Evolutionary conservation across 306 rosid genomes (phyloP), one percentile per base, ranked within the genome.

Genomic region (Casuarina glauca): DNA sequence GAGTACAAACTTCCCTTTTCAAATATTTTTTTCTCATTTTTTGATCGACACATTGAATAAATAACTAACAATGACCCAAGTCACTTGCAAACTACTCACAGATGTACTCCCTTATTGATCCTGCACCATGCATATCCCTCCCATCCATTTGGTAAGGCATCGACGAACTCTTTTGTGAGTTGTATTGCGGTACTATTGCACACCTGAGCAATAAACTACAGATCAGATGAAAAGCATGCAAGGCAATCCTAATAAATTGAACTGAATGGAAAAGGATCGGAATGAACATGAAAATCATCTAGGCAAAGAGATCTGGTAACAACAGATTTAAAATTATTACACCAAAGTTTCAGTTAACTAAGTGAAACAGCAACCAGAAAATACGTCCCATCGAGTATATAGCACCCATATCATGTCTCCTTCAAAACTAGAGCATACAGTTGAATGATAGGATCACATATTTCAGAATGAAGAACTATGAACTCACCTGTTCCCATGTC

Each of bases 81-180:
- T 78, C 73, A 46, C 51, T 41, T 17, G 70, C 60, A 60, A 19
- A 81, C 66, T 79, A 89, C 97, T 88, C 79, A 95, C 99, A 93
- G 93, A 41, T 39, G 86, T 78, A 82, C 64, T 88, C 99, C 99
- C 84, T 93, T 93, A 78, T 96, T 96, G 84, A 96, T 93, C 94
- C 99, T 93, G 46, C 87, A 91, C 99, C 98, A 96, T 9, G 99
- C 99, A 80, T 93, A 96, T 68, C 93, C 96, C 86, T 87, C 94
- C 99, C 99, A 96, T 82, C 99, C 99, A 82, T 93, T 91, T 79
- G 96, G 99, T 72, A 96, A 91, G 82, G 92, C 82, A 84, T 96
- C 94, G 73, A 96, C 86, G 78, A 89, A 96, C 89, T 96, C 99
- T 85, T 77, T 88, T 74, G 99, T 96, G 51, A 96, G 91, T 26